Evolutionary conservation across 176 grass and related monocot species (phyloP), one percentile per base, ranked within the genome.

Genomic region (barley (Hordeum vulgare)): DNA sequence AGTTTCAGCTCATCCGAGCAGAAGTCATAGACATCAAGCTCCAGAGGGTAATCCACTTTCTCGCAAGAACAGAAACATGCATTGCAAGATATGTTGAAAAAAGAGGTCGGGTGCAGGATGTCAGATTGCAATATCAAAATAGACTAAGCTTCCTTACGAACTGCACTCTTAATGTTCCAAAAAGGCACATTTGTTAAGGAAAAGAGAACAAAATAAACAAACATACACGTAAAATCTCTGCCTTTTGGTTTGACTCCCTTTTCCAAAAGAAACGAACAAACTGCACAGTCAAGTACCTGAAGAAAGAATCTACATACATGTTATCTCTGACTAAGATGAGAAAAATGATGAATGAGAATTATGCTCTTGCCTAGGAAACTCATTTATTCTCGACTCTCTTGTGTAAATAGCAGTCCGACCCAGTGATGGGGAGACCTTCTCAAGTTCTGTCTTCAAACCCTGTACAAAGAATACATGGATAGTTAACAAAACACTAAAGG

Each of bases 191-290:
- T n/a, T n/a, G n/a, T n/a, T n/a, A n/a, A n/a, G n/a, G n/a, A n/a
- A n/a, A n/a, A n/a, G n/a, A 74, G 9, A 72, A 34, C 34, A 80
- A 57, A 56, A 71, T 40, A 74, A 81, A 41, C 8, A 54, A 81
- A 72, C 82, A 67, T 94, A 99, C 97, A 84, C 97, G 85, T 78
- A 99, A 89, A 85, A 99, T 99, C 86, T 99, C 96, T 39, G 97
- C 97, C 86, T 99, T 99, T 71, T 99, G 97, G 84, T 96, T 99
- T 42, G 97, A 94, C 67, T 99, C 97, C 76, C 97, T 96, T 90
- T 99, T 99, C 97, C 97, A 99, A 74, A 99, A 99, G 89, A 99
- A 99, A 61, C 97, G 97, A 39, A 99, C 96, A 75, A 99, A 99
- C 61, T 99, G 96, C 74, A 97, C 80, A 61, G 95, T 92, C 88